phyloP scores from a whole-genome alignment of 345 rosid genomes.

The Populus tremula region DNA sequence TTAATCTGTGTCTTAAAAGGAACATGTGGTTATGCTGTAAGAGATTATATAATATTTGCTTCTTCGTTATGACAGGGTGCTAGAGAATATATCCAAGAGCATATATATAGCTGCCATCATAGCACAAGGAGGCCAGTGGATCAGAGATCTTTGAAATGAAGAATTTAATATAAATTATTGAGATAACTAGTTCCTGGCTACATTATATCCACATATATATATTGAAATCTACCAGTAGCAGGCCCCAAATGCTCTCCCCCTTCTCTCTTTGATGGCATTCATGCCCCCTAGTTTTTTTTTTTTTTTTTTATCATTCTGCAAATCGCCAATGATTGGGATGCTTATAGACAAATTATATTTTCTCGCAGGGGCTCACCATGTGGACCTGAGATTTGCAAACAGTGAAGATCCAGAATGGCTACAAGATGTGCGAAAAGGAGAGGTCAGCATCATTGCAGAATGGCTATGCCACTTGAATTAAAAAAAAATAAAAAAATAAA shows the following conservation, averaged over 20 bases:
- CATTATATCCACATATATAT: not conserved
- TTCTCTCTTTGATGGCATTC: not conserved
- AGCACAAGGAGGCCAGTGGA: slow-evolving; percentile 45
- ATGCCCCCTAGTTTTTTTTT: no score
- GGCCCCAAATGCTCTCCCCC: not conserved
- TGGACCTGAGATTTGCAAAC: slow-evolving; percentile 55
- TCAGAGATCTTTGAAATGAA: not conserved
- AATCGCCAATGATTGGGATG: not conserved
- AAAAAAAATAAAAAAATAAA: no score
- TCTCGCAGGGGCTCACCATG: slow-evolving; percentile 61
- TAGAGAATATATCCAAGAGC: slow-evolving; percentile 43
- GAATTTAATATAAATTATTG: not conserved
- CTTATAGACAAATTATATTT: not conserved
- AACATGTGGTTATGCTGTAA: no score
- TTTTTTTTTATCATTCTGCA: not conserved
- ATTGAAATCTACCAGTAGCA: not conserved
- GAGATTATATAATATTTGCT: not conserved
- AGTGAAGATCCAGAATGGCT: slow-evolving; percentile 56
- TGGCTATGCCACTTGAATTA: slow-evolving; percentile 32
- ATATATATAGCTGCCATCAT: slow-evolving; percentile 55
- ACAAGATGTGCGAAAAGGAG: slow-evolving; percentile 40
- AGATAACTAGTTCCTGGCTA: not conserved
- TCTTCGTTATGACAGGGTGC: slow-evolving; percentile 38
- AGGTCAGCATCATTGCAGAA: slow-evolving; percentile 32
- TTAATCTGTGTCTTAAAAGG: not conserved